Conservation (phyloP, 768 basidiomycete species). For the Trametes meyenii region DNA sequence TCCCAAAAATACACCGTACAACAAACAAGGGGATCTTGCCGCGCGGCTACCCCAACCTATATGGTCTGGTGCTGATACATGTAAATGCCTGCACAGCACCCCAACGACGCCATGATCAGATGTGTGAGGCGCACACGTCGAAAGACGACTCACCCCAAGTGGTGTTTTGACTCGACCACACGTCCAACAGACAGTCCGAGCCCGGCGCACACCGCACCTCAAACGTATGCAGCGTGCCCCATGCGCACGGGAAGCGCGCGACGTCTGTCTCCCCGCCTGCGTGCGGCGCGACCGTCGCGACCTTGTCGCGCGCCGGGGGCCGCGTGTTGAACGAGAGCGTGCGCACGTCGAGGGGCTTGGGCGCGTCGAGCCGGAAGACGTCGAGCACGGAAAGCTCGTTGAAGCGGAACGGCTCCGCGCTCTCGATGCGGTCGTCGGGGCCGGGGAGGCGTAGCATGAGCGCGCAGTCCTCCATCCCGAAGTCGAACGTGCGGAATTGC, state of each 20-base stretch:
- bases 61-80: constrained; percentile 34
- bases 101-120: not conserved
- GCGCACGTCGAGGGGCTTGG: constrained; percentile 22
- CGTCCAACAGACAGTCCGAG: constrained; percentile 30
- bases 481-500: constrained; percentile 34
- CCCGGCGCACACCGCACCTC: constrained; percentile 25
- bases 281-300: constrained; percentile 21
- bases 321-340: constrained; percentile 26
- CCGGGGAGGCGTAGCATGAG: constrained; percentile 30
- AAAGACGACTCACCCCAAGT: constrained; percentile 28
- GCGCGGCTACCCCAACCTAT: not conserved
- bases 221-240: constrained; percentile 29
- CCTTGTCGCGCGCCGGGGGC: constrained; percentile 14
- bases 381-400: constrained; percentile 12
- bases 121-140: no score
- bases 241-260: constrained; percentile 29
- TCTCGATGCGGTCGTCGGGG: constrained; percentile 10
- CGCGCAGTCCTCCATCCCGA: constrained; percentile 33
- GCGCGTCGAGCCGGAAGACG: constrained; percentile 25
- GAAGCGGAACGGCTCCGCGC: constrained; percentile 24
- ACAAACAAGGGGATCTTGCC: not conserved
- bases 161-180: constrained; percentile 31
- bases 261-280: constrained; percentile 25
- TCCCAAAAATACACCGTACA: not conserved
- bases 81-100: constrained; percentile 25